These are phyloP conservation scores for Aspergillus sp. DNA, from an alignment of 2,329 filamentous ascomycete genomes.

Conservation along the genomic window DNA sequence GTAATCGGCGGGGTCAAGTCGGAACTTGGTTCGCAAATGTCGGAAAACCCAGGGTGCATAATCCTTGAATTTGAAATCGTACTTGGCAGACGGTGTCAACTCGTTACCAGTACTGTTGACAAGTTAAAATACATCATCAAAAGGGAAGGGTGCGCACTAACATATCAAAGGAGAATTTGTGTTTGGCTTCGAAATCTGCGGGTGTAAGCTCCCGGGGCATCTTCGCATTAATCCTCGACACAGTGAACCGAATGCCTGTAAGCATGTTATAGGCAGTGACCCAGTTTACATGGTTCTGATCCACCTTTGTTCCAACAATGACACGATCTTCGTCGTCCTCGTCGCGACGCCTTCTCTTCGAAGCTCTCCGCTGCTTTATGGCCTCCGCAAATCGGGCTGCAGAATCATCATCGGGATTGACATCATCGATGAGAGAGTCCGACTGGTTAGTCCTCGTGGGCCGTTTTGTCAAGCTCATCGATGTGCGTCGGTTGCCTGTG, in stretches of 20 bases:
- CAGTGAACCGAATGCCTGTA: conserved; percentile 94
- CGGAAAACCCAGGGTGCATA: conserved; percentile 99
- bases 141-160: conserved; percentile 43
- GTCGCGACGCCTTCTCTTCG: conserved; percentile 76
- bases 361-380: conserved; percentile 85
- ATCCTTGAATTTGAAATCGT: conserved; percentile 99
- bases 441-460: conserved; percentile 82
- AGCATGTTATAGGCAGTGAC: conserved; percentile 99
- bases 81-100: conserved; percentile 94
- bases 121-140: conserved; percentile 28
- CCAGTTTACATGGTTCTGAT: conserved; percentile 95
- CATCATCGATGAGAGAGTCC: conserved; percentile 76
- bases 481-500: conserved; percentile 65
- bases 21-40: conserved; percentile 79
- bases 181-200: conserved; percentile 86
- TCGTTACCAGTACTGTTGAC: conserved; percentile 78
- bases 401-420: conserved; percentile 75
- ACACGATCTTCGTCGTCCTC: conserved; percentile 88
- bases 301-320: conserved; percentile 93
- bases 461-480: conserved; percentile 74
- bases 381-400: conserved; percentile 88
- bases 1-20: conserved; percentile 93
- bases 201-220: conserved; percentile 85
- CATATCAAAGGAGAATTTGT: conserved; percentile 99
- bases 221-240: conserved; percentile 95